phyloP scores from a whole-genome alignment of 179 eudicot genomes.

The Gypsophila paniculata region DNA sequence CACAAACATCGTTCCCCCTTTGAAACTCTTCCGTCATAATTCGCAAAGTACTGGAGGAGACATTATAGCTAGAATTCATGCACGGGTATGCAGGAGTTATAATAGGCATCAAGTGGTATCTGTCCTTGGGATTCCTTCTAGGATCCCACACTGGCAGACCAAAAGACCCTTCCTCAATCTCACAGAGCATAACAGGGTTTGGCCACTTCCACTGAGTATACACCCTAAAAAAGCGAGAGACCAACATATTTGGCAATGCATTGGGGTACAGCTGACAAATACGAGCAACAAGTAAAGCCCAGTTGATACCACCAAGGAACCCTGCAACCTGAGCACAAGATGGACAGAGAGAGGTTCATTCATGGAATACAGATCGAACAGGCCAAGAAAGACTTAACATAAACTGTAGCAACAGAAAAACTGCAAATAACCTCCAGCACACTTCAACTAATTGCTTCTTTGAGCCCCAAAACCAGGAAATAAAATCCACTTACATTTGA shows the following conservation, averaged over 20 bases:
- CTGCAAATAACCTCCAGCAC: neutral
- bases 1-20: slow-evolving; percentile 65
- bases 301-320: slow-evolving; percentile 81
- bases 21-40: slow-evolving; percentile 71
- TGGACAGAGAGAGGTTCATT: neutral
- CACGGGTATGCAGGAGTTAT: slow-evolving; percentile 86
- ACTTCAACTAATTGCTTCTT: neutral
- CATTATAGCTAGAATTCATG: slow-evolving; percentile 94
- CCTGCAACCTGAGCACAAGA: slow-evolving; percentile 56
- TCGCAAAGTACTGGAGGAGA: slow-evolving; percentile 66
- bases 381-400: neutral
- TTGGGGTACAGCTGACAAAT: slow-evolving; percentile 85
- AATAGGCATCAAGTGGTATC: slow-evolving; percentile 71
- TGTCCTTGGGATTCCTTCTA: slow-evolving; percentile 61
- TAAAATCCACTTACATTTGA: slow-evolving; percentile 51
- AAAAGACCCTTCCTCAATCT: slow-evolving; percentile 62
- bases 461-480: neutral
- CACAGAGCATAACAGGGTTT: slow-evolving; percentile 76
- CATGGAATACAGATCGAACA: neutral
- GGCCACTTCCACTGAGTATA: slow-evolving; percentile 89
- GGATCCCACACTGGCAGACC: slow-evolving; percentile 87
- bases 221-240: slow-evolving; percentile 78
- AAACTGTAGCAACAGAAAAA: neutral
- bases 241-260: slow-evolving; percentile 76
- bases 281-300: slow-evolving; percentile 89